A percentile compares a stretch with the other conserved stretches of the same genome.
phyloP scores from a whole-genome alignment of 768 basidiomycete genomes.

The Termitomyces sp. region DNA sequence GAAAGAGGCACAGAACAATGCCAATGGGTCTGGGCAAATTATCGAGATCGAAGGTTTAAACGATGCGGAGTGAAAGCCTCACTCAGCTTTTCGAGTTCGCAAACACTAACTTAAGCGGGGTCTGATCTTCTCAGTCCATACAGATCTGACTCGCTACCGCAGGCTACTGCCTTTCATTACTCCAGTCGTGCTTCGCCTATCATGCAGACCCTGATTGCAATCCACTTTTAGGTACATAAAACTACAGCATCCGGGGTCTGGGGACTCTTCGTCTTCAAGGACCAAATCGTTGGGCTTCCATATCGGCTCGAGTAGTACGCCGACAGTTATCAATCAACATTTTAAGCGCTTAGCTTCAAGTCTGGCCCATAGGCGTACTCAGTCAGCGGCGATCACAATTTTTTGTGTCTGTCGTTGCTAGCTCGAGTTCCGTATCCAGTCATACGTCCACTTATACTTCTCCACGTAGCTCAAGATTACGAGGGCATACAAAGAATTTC shows the following conservation, averaged over 20 bases:
- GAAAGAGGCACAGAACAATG: slow-evolving; percentile 37
- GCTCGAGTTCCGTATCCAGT: neutral
- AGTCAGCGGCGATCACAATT: neutral
- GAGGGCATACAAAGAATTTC: neutral
- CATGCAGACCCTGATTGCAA: neutral
- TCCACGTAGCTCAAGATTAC: neutral
- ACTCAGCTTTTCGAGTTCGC: slow-evolving; percentile 10
- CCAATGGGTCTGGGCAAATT: slow-evolving; percentile 26
- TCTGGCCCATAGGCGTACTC: neutral
- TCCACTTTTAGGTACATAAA: neutral
- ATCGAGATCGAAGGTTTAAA: slow-evolving; percentile 59
- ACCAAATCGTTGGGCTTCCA: neutral
- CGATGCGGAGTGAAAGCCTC: slow-evolving; percentile 18
- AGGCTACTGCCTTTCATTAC: neutral
- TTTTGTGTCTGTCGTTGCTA: neutral
- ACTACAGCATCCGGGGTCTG: neutral
- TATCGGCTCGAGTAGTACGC: neutral
- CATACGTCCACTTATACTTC: neutral
- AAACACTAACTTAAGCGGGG: neutral
- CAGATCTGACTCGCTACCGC: slow-evolving; percentile 2
- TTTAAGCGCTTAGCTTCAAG: neutral
- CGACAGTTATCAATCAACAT: neutral
- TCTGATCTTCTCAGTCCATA: neutral
- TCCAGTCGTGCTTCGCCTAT: neutral
- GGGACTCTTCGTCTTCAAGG: neutral